Evolutionary conservation across 768 basidiomycete genomes (phyloP), one percentile per base, ranked within the genome.

Genomic region (Boletus eberwhitei): DNA sequence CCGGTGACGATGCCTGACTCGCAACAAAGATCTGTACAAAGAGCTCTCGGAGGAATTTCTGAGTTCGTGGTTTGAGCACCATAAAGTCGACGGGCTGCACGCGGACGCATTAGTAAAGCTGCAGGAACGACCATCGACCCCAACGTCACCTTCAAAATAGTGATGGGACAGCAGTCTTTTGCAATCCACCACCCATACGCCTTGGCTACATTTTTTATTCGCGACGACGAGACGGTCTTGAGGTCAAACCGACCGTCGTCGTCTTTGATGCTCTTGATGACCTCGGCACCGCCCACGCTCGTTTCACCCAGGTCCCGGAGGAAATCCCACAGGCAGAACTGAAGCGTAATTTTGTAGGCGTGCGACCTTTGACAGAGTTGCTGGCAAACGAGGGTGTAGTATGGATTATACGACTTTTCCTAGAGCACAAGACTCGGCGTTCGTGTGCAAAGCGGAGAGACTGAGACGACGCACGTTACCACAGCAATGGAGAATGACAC

Each of bases 271-370:
- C 78, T 83, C 67, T 89, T 90, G 63, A 90, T 77, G 37, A 92
- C 74, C 65, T 87, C 89, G 0, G 80, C 80, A 8, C 93, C 92
- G 2, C 93, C 92, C 35, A 94, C 90, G 31, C 73, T 80, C 11
- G 77, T 80, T 71, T 97, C 93, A 13, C 93, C 96, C 41, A 98
- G 75, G 55, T 91, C 91, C 9, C 96, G 87, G 29, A 98, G 73
- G 67, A 98, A 95, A 68, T 99, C 97, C 97, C 97, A 99, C 7
- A 98, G 73, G 61, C 86, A 91, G 69, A 91, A 98, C 65, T 98
- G 97, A 21, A 98, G 75, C 2, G 97, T 98, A 61, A 98, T 88
- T 64, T 84, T 90, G 76, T 93, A 86, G 5, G 88, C 82, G 66
- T 96, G 93, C 0, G 93, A 86, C 9, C 74, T 75, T 9, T 79